phyloP scores from a whole-genome alignment of 805 yeast species.

The Saccharomyces jurei region DNA sequence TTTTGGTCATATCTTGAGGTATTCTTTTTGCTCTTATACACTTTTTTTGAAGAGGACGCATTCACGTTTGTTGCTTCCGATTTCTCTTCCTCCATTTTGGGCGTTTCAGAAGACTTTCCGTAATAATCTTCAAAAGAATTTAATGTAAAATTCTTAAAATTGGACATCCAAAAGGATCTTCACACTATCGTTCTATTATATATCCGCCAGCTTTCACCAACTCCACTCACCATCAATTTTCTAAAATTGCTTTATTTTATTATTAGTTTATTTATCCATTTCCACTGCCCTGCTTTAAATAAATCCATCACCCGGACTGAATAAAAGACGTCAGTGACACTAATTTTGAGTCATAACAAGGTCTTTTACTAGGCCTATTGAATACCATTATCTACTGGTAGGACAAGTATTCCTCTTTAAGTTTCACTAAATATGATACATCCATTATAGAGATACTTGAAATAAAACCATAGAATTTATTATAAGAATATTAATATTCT shows the following conservation, averaged over 20 bases:
- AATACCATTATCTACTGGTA: too few relatives aligned
- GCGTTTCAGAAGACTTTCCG: not conserved
- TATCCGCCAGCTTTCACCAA: not conserved
- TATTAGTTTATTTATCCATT: not conserved
- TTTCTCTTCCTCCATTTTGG: not conserved
- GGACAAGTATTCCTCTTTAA: too few relatives aligned
- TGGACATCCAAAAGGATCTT: not conserved
- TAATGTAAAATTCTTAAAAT: not conserved
- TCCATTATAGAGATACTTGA: too few relatives aligned
- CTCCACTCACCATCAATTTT: not conserved
- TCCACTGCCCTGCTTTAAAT: not conserved
- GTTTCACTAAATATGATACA: too few relatives aligned
- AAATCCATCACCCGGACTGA: not conserved
- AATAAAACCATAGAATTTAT: too few relatives aligned
- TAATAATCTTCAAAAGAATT: not conserved
- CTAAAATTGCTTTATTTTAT: not conserved
- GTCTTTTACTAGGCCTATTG: too few relatives aligned
- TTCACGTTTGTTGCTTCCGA: not conserved
- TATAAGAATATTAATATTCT: too few relatives aligned
- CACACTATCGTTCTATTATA: not conserved
- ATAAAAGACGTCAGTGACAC: not conserved
- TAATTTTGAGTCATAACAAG: not conserved
- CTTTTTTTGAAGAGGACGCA: not conserved
- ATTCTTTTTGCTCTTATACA: not conserved
- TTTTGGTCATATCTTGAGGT: not conserved